phyloP scores from a whole-genome alignment of 768 basidiomycete genomes.

The Hygrophorus pudorinus region DNA sequence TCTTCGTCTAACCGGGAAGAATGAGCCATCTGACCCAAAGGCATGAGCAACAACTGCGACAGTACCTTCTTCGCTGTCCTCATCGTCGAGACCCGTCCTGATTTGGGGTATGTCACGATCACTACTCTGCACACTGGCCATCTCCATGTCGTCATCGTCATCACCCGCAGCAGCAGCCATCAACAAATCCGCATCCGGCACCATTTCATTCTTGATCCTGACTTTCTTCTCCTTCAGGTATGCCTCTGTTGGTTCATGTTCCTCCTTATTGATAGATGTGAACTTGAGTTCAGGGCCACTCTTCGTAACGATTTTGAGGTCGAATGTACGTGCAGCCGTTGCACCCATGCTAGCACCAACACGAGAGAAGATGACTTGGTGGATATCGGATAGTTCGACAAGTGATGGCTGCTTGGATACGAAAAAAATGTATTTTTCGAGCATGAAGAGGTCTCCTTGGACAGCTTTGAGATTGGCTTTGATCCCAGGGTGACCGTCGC shows the following conservation, averaged over 20 bases:
- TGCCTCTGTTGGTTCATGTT: conserved; percentile 75
- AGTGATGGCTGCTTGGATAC: conserved; percentile 92
- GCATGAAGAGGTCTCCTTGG: conserved; percentile 94
- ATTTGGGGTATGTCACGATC: conserved; percentile 53
- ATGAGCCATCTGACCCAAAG: neutral
- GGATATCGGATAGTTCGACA: conserved; percentile 83
- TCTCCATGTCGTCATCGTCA: conserved; percentile 72
- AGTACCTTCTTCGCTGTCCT: conserved; percentile 70
- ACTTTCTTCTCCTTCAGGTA: conserved; percentile 90
- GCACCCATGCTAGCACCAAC: conserved; percentile 79
- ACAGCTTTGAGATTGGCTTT: conserved; percentile 96
- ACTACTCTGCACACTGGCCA: conserved; percentile 71
- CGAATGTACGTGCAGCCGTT: conserved; percentile 85
- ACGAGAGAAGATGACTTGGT: conserved; percentile 86
- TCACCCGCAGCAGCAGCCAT: conserved; percentile 53
- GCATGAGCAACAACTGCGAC: conserved; percentile 1
- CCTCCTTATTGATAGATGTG: conserved; percentile 92
- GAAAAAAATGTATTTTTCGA: conserved; percentile 97
- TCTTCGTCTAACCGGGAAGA: conserved; percentile 48
- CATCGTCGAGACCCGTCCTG: conserved; percentile 46
- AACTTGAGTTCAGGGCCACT: conserved; percentile 81
- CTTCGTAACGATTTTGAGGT: conserved; percentile 83
- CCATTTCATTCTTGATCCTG: conserved; percentile 91
- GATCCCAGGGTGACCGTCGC: conserved; percentile 86
- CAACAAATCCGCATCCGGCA: conserved; percentile 75